These are phyloP conservation scores for Exophiala viscosa DNA, from an alignment of 2,329 filamentous ascomycete species.

Conservation along the genomic window DNA sequence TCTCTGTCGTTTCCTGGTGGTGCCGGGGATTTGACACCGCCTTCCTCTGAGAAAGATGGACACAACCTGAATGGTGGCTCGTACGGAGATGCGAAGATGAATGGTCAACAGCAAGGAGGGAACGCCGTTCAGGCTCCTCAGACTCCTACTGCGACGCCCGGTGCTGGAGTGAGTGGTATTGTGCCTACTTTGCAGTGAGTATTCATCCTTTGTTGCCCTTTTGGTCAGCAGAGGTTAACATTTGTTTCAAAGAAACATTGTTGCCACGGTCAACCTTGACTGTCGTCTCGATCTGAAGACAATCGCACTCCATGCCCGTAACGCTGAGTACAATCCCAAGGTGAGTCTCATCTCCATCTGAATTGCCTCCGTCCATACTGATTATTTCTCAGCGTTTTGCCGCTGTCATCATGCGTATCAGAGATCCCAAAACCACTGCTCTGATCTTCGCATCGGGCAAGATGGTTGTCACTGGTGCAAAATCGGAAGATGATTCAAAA, in stretches of 20 bases:
- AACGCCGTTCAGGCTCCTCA: conserved; percentile 74
- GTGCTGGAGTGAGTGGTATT: conserved; percentile 78
- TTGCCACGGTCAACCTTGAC: conserved; percentile 96
- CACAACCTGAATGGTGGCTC: conserved; percentile 44
- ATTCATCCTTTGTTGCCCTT: conserved; percentile 49
- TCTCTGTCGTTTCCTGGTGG: conserved; percentile 89
- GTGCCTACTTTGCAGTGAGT: conserved; percentile 96
- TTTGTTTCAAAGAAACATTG: conserved; percentile 76
- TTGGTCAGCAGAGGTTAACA: conserved; percentile 50
- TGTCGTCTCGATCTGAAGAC: conserved; percentile 98
- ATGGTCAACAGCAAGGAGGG: conserved; percentile 57
- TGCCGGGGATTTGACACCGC: conserved; percentile 76
- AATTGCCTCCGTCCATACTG: conserved; percentile 35
- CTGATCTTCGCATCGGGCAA: conserved; percentile 98
- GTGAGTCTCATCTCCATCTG: conserved; percentile 50
- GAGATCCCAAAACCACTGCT: conserved; percentile 96
- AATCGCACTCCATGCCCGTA: conserved; percentile 94
- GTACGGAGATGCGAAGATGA: conserved; percentile 47
- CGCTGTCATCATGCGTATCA: conserved; percentile 99
- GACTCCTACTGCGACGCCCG: conserved; percentile 89
- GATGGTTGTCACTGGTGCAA: conserved; percentile 98
- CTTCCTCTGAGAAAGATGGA: conserved; percentile 67
- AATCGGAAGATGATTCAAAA: conserved; percentile 96
- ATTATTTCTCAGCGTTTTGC: conserved; percentile 76
- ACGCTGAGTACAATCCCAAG: conserved; percentile 98